These are phyloP conservation scores for Beverwykella pulmonaria DNA, from an alignment of 495 filamentous ascomycete genomes.

Conservation along the genomic window DNA sequence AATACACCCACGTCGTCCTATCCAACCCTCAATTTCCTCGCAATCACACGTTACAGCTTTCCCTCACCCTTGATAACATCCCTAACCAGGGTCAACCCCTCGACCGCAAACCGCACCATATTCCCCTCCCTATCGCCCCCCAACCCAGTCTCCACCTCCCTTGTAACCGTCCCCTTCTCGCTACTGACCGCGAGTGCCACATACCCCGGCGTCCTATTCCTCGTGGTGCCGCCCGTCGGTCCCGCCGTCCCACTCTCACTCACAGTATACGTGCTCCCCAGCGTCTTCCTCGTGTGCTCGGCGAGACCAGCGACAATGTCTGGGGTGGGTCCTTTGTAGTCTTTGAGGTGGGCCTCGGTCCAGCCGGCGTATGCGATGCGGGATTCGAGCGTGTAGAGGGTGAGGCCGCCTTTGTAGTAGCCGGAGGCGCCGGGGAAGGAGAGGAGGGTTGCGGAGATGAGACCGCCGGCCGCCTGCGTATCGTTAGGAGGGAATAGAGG, in stretches of 20 bases:
- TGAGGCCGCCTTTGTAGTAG: conserved; percentile 63
- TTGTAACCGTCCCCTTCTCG: conserved; percentile 52
- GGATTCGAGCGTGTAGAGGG: conserved; percentile 64
- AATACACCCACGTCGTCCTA: too few species aligned
- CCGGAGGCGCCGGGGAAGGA: conserved; percentile 57
- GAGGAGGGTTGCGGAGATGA: conserved; percentile 60
- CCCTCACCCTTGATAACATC: conserved; percentile 58
- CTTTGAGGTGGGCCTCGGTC: conserved; percentile 54
- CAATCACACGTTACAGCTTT: conserved; percentile 7
- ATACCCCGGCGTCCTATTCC: conserved; percentile 63
- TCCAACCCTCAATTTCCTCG: neutral
- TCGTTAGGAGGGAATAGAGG: conserved; percentile 6
- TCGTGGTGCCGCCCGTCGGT: conserved; percentile 60
- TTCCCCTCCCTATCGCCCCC: conserved; percentile 58
- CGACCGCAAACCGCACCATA: conserved; percentile 64
- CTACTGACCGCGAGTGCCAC: conserved; percentile 60
- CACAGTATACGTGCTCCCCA: conserved; percentile 57
- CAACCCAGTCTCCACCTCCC: conserved; percentile 58
- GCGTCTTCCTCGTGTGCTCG: conserved; percentile 54
- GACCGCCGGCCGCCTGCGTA: conserved; percentile 60
- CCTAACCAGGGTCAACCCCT: conserved; percentile 57
- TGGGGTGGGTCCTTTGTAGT: conserved; percentile 61
- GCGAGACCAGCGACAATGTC: conserved; percentile 59
- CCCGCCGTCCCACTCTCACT: conserved; percentile 65
- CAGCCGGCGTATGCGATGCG: conserved; percentile 63